These are phyloP conservation scores for Linnemannia hyalina DNA, from an alignment of 192 early-diverging fungal species.

Conservation along the genomic window DNA sequence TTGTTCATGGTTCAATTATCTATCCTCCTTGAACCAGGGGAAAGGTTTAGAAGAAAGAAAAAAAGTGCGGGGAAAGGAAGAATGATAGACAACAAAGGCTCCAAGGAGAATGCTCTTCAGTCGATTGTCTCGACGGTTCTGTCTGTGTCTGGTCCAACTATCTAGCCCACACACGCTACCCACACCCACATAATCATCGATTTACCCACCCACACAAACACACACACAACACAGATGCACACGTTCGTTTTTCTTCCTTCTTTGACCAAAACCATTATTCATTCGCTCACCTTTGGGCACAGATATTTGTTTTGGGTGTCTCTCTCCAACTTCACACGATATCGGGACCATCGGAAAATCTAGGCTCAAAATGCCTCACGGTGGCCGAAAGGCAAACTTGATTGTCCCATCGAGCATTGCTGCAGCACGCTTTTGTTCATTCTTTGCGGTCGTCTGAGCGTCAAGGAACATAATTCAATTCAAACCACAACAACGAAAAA, in stretches of 20 bases:
- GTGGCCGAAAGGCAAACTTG: neutral
- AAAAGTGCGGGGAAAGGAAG: conserved; percentile 2
- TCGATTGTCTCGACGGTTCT: neutral
- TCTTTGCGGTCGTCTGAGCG: neutral
- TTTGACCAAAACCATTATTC: neutral
- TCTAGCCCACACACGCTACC: neutral
- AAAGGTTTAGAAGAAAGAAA: neutral
- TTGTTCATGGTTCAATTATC: neutral
- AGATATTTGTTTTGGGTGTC: neutral
- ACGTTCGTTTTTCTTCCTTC: conserved; percentile 4
- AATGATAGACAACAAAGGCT: neutral
- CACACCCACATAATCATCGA: neutral
- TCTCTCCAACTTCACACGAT: neutral
- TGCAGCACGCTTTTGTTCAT: neutral
- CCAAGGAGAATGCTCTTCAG: neutral
- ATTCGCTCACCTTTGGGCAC: neutral
- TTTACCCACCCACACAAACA: too few relatives aligned
- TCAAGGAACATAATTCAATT: neutral
- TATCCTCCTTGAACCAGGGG: neutral
- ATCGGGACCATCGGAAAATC: conserved; percentile 5
- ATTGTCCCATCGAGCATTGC: neutral
- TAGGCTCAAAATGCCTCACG: conserved; percentile 3
- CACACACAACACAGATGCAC: neutral
- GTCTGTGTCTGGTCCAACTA: neutral
- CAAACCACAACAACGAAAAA: neutral